Evolutionary conservation across 169 alveolate species (phyloP).

Genomic region (Plasmodium cynomolgi): DNA sequence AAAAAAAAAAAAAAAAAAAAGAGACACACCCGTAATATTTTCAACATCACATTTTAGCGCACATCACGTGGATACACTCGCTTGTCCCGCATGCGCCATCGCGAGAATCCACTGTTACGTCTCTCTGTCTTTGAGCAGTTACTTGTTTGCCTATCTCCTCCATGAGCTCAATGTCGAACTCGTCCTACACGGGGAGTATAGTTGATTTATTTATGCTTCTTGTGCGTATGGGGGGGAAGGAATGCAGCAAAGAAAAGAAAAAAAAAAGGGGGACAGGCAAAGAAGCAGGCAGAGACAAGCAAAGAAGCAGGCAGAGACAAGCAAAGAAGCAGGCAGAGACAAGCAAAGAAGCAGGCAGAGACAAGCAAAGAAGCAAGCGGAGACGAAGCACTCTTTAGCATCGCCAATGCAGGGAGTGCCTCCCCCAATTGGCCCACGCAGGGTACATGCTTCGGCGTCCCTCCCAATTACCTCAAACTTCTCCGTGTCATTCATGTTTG

Average conservation of each 20-base stretch:
- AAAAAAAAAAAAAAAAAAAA: background rate
- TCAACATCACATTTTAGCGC: background rate
- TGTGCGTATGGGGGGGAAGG: background rate
- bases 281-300: background rate
- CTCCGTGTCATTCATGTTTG: slow-evolving; percentile 53
- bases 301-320: too few relatives aligned
- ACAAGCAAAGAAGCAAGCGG: background rate
- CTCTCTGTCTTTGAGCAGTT: background rate
- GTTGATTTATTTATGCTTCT: background rate
- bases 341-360: background rate
- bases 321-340: background rate
- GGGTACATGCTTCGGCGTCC: background rate
- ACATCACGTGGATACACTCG: background rate
- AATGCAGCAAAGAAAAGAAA: background rate
- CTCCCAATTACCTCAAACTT: slow-evolving; percentile 50
- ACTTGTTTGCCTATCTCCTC: slow-evolving; percentile 81
- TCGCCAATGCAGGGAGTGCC: background rate
- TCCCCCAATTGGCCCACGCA: background rate
- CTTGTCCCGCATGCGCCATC: background rate
- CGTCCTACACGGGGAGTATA: slow-evolving; percentile 60
- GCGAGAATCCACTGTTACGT: background rate
- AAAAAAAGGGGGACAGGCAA: background rate
- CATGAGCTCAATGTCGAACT: slow-evolving; percentile 80
- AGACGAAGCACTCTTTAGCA: background rate
- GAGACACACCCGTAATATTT: background rate